phyloP scores from a whole-genome alignment of 2,329 filamentous ascomycete genomes.

The Colletotrichum sp. region DNA sequence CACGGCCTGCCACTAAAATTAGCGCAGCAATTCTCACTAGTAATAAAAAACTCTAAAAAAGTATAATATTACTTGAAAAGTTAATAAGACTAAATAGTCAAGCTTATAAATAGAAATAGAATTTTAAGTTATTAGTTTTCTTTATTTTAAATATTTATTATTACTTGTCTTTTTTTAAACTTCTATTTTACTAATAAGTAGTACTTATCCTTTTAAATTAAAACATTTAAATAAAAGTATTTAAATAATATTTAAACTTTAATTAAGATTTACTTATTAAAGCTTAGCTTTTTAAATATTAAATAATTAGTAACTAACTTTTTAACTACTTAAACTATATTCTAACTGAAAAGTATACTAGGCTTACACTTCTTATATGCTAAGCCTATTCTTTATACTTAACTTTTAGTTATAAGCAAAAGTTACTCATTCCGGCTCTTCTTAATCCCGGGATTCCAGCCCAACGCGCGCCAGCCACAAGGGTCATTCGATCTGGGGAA shows the following conservation, averaged over 20 bases:
- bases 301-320: no score
- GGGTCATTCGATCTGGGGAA: neutral
- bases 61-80: accelerated
- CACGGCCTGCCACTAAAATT: neutral
- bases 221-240: no score
- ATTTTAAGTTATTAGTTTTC: no score
- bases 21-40: accelerated
- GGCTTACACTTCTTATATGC: accelerated
- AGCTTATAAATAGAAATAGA: no score
- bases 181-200: no score
- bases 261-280: no score
- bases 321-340: accelerated
- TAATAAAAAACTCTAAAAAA: accelerated
- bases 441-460: neutral
- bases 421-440: accelerated
- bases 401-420: accelerated
- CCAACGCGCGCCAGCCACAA: neutral
- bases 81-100: no score
- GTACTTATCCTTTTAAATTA: no score
- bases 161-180: no score
- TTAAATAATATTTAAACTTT: accelerated
- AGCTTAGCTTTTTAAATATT: no score
- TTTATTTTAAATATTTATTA: accelerated
- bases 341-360: accelerated
- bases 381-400: accelerated